These are phyloP conservation scores for Iris macrosiphon DNA, from an alignment of 106 monocot species.

Conservation along the genomic window DNA sequence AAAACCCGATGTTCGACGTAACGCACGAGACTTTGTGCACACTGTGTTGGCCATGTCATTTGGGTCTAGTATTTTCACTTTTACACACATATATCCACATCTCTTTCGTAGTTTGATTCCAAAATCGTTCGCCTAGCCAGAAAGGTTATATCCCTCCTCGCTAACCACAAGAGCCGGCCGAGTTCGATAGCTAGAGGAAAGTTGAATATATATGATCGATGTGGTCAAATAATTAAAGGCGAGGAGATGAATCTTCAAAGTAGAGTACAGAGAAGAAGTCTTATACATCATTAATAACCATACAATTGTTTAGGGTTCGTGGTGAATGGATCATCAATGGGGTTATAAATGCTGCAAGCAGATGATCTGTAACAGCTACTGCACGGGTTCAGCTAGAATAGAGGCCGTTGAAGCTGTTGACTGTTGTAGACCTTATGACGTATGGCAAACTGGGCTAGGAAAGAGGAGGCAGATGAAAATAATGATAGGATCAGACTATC, in stretches of 20 bases:
- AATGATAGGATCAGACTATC: too few species aligned
- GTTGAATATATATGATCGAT: conserved; percentile 90
- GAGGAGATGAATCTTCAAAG: conserved; percentile 57
- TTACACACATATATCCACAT: too few species aligned
- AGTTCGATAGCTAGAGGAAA: conserved; percentile 76
- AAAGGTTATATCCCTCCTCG: too few species aligned
- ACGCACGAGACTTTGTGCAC: too few species aligned
- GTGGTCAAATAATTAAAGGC: conserved; percentile 85
- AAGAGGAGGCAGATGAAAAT: conserved; percentile 68
- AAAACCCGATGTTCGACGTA: too few species aligned
- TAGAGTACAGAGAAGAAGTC: conserved; percentile 74
- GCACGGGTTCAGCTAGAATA: conserved; percentile 72
- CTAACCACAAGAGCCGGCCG: too few species aligned
- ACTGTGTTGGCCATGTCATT: conserved; percentile 84
- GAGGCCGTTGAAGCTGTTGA: conserved; percentile 80
- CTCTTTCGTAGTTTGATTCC: too few species aligned
- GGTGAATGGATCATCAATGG: conserved; percentile 89
- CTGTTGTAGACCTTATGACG: too few species aligned
- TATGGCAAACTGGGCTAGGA: conserved; percentile 59
- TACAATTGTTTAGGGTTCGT: conserved; percentile 76
- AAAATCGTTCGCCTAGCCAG: too few species aligned
- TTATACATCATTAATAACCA: conserved; percentile 76
- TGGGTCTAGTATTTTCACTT: too few species aligned
- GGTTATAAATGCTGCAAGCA: conserved; percentile 76
- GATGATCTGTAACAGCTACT: conserved; percentile 62